Base-by-base conservation (phyloP, 2,329 filamentous ascomycete genomes). In the Plenodomus tracheiphilus region DNA sequence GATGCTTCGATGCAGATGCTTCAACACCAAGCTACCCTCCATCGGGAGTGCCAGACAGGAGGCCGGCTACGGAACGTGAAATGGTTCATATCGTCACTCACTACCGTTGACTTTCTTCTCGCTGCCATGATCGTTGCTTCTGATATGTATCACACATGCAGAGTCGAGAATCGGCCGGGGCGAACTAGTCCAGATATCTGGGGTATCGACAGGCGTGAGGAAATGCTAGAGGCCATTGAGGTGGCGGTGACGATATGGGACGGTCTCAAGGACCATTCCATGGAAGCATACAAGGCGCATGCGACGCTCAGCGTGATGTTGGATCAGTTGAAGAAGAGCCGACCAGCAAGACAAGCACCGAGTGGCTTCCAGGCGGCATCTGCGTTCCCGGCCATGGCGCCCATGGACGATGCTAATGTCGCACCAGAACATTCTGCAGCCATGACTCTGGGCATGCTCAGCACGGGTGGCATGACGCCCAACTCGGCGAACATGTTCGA, bases 261-360 rank as follows among this genome's bases (percentile, higher is more conserved):
- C 41, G 84, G 84, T 9, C 78, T 91, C 10, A 83, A 85, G 2
- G 87, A 94, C 46, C 80, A 85, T 19, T 94, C 88, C 1, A 87
- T 97, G 75, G 93, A 97, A 59, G 91, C 92, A 0, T 92, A 86
- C 75, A 97, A 97, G 74, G 93, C 91, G 1, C 85, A 85, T 35
- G 85, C 84, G 36, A 81, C 93, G 19, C 77, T 97, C n/a, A 85
- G 85, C 18, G 85, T 97, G 43, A 91, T 97, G 83, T 75, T 97
- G 38, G 81, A 85, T 25, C 94, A 94, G 70, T 79, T 97, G 45
- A 86, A 81, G 61, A 76, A 74, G 47, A 77, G 81, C 9, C 66
- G 63, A 61, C 58, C 59, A n/a, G 46, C 54, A 15, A 55, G 63
- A 21, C 61, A 65, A 47, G 51, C 60, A 17, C 63, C 57, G 25